Evolutionary conservation across 371 early-diverging fungal genomes (phyloP).

Genomic region (Mortierella sp.): DNA sequence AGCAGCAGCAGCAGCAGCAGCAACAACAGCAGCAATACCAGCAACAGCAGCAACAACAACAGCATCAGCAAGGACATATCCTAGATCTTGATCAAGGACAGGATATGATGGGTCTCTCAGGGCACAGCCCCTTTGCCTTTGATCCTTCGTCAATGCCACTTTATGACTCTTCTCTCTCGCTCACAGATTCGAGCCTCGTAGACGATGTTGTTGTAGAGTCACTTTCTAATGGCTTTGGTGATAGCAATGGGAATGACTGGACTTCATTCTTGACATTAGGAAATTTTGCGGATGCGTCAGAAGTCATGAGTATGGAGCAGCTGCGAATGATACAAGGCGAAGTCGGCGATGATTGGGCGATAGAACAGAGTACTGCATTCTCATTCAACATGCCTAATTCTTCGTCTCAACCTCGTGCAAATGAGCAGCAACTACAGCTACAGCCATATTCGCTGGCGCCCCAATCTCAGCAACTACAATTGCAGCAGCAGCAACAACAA

Average conservation of each 20-base stretch:
- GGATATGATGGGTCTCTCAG: not conserved
- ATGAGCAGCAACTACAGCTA: constrained; percentile 15
- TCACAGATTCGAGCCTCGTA: constrained; percentile 11
- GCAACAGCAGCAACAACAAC: constrained; percentile 6
- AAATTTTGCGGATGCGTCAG: constrained; percentile 22
- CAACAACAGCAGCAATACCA: constrained; percentile 19
- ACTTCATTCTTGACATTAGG: constrained; percentile 32
- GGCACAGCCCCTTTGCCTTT: constrained; percentile 17
- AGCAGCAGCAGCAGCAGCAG: constrained; percentile 12
- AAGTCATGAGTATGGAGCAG: constrained; percentile 30
- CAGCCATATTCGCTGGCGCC: constrained; percentile 13
- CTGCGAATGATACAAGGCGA: constrained; percentile 19
- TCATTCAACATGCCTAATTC: constrained; percentile 16
- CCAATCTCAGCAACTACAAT: constrained; percentile 13
- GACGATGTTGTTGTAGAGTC: constrained; percentile 16
- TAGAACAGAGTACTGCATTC: constrained; percentile 9
- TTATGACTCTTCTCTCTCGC: constrained; percentile 12
- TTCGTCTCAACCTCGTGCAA: not conserved
- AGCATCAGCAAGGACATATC: constrained; percentile 15
- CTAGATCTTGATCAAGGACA: constrained; percentile 13
- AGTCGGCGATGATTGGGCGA: constrained; percentile 22
- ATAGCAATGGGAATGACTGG: constrained; percentile 25
- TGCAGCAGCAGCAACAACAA: constrained; percentile 18
- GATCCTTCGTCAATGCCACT: constrained; percentile 34
- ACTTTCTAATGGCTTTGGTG: constrained; percentile 20